These are phyloP conservation scores for Solanum medicagineum DNA, from an alignment of 257 asterid species.

Conservation along the genomic window DNA sequence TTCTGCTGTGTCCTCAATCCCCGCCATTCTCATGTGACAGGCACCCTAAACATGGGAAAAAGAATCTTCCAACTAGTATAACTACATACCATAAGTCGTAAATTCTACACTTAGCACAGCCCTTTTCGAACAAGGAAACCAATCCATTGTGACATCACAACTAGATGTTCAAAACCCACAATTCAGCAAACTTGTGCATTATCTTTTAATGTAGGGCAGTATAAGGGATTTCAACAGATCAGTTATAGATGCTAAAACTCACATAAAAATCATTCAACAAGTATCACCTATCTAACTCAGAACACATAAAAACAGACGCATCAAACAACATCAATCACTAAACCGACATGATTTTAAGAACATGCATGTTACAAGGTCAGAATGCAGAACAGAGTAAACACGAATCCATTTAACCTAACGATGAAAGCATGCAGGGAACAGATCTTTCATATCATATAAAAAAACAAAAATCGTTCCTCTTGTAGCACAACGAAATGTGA, in stretches of 20 bases:
- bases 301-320: neutral
- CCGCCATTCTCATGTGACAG: constrained; percentile 77
- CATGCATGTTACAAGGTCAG: neutral
- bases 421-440: constrained; percentile 1
- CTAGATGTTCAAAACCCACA: neutral
- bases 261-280: neutral
- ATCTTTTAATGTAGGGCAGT: neutral
- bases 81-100: neutral
- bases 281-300: neutral
- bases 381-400: neutral
- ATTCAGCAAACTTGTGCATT: neutral
- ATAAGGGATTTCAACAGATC: neutral
- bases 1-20: constrained; percentile 89
- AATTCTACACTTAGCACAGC: neutral
- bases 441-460: neutral
- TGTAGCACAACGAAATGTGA: neutral
- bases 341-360: neutral
- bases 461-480: neutral
- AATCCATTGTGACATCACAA: neutral
- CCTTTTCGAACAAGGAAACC: neutral
- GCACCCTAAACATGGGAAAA: constrained; percentile 50
- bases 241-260: neutral
- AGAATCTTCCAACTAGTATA: constrained; percentile 4
- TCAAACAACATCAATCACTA: neutral
- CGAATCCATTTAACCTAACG: neutral